Conservation (phyloP, 441 rosid species). For the Raphanus hybrid region DNA sequence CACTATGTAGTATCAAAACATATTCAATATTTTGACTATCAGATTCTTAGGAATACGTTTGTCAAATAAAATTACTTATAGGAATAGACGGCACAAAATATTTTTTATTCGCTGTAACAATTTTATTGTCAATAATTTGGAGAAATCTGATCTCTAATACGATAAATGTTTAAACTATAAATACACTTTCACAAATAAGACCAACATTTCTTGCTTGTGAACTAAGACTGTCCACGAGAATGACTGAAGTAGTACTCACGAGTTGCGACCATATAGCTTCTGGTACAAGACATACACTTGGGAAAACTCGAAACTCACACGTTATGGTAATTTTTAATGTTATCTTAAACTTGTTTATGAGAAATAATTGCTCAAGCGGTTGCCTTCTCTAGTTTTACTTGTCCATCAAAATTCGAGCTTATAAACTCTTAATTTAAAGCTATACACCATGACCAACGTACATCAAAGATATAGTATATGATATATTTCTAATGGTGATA, state of each 20-base stretch:
- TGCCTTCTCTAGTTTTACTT: slow-evolving; percentile 41
- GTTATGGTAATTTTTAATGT: slow-evolving; percentile 14
- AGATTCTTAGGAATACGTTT: background rate
- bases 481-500: slow-evolving; percentile 23
- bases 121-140: background rate
- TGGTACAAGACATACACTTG: slow-evolving; percentile 32
- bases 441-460: slow-evolving; percentile 34
- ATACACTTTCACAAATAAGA: slow-evolving; percentile 3
- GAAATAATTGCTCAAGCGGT: slow-evolving; percentile 35
- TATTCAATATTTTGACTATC: background rate
- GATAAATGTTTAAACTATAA: background rate
- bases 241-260: slow-evolving; percentile 39
- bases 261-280: slow-evolving; percentile 38
- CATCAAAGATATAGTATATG: background rate
- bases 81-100: background rate
- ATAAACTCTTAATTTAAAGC: slow-evolving; percentile 7
- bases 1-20: background rate
- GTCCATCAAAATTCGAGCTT: slow-evolving; percentile 44
- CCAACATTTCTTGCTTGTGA: slow-evolving; percentile 43
- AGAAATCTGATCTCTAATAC: background rate
- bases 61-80: background rate
- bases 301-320: slow-evolving; percentile 32
- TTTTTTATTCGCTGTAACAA: background rate
- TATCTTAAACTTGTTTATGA: slow-evolving; percentile 6
- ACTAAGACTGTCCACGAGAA: slow-evolving; percentile 36